Conservation (phyloP, 768 basidiomycete genomes). For the Gymnopilus junonius region DNA sequence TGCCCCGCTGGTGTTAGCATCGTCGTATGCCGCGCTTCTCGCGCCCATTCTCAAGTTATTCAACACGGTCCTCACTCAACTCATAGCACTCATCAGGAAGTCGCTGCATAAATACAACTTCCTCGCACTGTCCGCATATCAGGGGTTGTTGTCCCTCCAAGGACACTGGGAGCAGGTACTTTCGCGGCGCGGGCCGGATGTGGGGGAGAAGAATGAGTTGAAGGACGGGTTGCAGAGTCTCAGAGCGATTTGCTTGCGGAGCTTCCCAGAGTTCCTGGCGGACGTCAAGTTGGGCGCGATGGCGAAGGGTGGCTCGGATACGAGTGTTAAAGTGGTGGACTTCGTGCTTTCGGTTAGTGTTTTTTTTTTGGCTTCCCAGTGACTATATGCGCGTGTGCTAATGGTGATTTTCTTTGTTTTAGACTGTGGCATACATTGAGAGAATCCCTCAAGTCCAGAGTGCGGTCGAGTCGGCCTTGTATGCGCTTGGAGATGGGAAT, state of each 20-base stretch:
- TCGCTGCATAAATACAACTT: slow-evolving; percentile 80
- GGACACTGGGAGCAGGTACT: slow-evolving; percentile 71
- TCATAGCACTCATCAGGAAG: slow-evolving; percentile 72
- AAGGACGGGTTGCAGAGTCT: slow-evolving; percentile 71
- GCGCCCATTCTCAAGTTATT: slow-evolving; percentile 69
- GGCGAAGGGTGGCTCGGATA: slow-evolving; percentile 57
- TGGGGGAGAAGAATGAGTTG: slow-evolving; percentile 63
- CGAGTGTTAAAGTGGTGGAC: slow-evolving; percentile 67
- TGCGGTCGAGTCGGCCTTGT: slow-evolving; percentile 67
- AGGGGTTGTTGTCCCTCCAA: slow-evolving; percentile 59
- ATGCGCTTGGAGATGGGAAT: slow-evolving; percentile 82
- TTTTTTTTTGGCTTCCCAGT: neutral
- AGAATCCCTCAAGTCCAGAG: slow-evolving; percentile 70
- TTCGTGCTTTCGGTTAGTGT: slow-evolving; percentile 56
- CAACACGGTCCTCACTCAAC: slow-evolving; percentile 62
- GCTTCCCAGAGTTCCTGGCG: slow-evolving; percentile 83
- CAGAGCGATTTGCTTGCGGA: slow-evolving; percentile 72
- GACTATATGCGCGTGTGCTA: neutral
- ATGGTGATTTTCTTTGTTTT: neutral
- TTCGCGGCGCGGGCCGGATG: slow-evolving; percentile 49
- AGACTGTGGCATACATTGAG: slow-evolving; percentile 75
- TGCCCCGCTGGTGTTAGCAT: slow-evolving; percentile 50
- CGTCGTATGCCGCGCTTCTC: slow-evolving; percentile 66
- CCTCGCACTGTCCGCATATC: slow-evolving; percentile 76
- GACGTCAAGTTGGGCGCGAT: slow-evolving; percentile 70